Conservation (phyloP, 805 yeast species). For the Metschnikowia gelsemii region DNA sequence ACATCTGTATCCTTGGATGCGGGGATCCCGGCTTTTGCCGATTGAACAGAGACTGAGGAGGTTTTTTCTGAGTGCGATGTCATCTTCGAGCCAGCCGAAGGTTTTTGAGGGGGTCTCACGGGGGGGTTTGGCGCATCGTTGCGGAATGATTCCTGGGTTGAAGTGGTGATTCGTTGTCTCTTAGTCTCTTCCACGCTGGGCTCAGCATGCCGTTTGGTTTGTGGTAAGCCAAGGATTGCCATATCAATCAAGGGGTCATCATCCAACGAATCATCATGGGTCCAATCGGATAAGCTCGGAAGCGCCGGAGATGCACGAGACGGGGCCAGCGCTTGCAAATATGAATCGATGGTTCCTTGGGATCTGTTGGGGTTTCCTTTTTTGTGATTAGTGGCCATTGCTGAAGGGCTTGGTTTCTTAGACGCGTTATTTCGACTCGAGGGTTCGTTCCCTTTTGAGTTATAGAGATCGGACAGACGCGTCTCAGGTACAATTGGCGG, state of each 20-base stretch:
- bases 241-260: slow-evolving; percentile 16
- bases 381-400: too few relatives aligned
- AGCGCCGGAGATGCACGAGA: neutral
- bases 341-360: neutral
- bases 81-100: slow-evolving; percentile 10
- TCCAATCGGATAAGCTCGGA: slow-evolving; percentile 1
- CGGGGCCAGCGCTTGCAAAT: neutral
- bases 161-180: slow-evolving; percentile 6
- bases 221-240: slow-evolving; percentile 5
- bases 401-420: too few relatives aligned
- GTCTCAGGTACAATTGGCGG: neutral
- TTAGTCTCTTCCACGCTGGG: slow-evolving; percentile 1
- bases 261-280: slow-evolving; percentile 6
- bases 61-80: neutral
- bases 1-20: slow-evolving; percentile 10
- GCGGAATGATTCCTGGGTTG: slow-evolving; percentile 6
- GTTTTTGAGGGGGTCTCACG: neutral
- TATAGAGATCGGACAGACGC: neutral
- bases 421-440: too few relatives aligned
- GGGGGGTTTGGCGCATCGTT: neutral
- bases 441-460: neutral
- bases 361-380: neutral
- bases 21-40: neutral
- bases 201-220: slow-evolving; percentile 6
- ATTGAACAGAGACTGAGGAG: neutral